These are phyloP conservation scores for Arthrobotrys pseudoclavata DNA, from an alignment of 2,329 filamentous ascomycete species.

Conservation along the genomic window DNA sequence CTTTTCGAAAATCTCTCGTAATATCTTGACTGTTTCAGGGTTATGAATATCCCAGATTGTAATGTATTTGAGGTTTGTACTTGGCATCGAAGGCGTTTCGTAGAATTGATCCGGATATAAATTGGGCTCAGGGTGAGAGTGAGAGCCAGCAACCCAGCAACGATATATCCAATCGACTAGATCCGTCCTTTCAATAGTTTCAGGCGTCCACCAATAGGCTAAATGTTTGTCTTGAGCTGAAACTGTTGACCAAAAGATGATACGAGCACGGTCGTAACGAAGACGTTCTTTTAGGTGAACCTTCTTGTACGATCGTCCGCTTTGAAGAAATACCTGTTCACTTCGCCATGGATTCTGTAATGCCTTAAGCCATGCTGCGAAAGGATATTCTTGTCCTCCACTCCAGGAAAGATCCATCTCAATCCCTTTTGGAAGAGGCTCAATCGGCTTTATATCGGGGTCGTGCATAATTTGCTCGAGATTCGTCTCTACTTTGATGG, in stretches of 20 bases:
- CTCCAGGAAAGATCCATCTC: slow-evolving; percentile 27
- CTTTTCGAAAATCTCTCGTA: background rate
- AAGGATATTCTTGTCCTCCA: slow-evolving; percentile 31
- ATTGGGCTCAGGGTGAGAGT: background rate
- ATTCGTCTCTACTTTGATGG: background rate
- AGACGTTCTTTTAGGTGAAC: slow-evolving; percentile 2
- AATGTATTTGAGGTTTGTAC: background rate
- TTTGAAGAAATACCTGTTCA: background rate
- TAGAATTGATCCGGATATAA: background rate
- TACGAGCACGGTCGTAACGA: background rate
- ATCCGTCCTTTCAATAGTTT: background rate
- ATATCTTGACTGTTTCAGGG: background rate
- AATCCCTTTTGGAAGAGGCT: background rate
- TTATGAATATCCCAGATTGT: slow-evolving; percentile 34
- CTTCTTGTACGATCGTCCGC: slow-evolving; percentile 14
- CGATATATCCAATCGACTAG: slow-evolving; percentile 13
- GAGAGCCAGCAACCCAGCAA: slow-evolving; percentile 23
- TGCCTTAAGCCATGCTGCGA: background rate
- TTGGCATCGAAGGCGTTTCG: background rate
- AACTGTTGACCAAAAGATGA: slow-evolving; percentile 1
- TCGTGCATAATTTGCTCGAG: no score
- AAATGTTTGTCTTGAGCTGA: slow-evolving; percentile 18
- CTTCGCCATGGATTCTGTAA: background rate
- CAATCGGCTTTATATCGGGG: background rate
- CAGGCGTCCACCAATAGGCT: slow-evolving; percentile 15